Evolutionary conservation across 2,329 filamentous ascomycete genomes (phyloP).

Genomic region (Ophiocordyceps camponoti-floridani): DNA sequence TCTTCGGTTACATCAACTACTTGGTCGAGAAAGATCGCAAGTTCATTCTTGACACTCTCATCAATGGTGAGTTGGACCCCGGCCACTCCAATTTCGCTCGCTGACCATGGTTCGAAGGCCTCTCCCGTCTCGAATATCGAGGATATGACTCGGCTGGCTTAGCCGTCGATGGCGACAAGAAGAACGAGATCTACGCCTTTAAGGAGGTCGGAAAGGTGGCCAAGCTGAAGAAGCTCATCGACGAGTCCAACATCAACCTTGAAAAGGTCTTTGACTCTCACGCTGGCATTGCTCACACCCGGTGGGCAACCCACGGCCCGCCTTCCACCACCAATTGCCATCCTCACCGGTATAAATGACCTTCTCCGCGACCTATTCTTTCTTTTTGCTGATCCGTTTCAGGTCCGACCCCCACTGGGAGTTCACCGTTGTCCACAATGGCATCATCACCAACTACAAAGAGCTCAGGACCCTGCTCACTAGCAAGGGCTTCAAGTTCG

Average conservation of each 20-base stretch:
- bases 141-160: slow-evolving; percentile 97
- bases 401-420: slow-evolving; percentile 93
- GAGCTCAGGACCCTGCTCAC: slow-evolving; percentile 87
- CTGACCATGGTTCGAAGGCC: slow-evolving; percentile 34
- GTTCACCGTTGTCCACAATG: slow-evolving; percentile 96
- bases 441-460: slow-evolving; percentile 99
- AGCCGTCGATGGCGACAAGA: slow-evolving; percentile 94
- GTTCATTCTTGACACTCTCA: slow-evolving; percentile 86
- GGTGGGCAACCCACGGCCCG: slow-evolving; percentile 95
- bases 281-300: slow-evolving; percentile 94
- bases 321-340: slow-evolving; percentile 95
- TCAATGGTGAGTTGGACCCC: slow-evolving; percentile 60
- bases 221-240: slow-evolving; percentile 87
- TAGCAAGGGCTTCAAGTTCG: slow-evolving; percentile 93
- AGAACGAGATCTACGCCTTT: slow-evolving; percentile 91
- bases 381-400: slow-evolving; percentile 4
- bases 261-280: slow-evolving; percentile 95
- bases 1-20: slow-evolving; percentile 99
- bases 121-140: slow-evolving; percentile 91
- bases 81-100: neutral
- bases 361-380: slow-evolving; percentile 1
- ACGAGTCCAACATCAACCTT: slow-evolving; percentile 63
- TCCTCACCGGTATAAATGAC: slow-evolving; percentile 63
- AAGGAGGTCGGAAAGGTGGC: slow-evolving; percentile 99
- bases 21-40: slow-evolving; percentile 96